Conservation (phyloP, 2,329 filamentous ascomycete genomes). For the Ascomycota sp. region DNA sequence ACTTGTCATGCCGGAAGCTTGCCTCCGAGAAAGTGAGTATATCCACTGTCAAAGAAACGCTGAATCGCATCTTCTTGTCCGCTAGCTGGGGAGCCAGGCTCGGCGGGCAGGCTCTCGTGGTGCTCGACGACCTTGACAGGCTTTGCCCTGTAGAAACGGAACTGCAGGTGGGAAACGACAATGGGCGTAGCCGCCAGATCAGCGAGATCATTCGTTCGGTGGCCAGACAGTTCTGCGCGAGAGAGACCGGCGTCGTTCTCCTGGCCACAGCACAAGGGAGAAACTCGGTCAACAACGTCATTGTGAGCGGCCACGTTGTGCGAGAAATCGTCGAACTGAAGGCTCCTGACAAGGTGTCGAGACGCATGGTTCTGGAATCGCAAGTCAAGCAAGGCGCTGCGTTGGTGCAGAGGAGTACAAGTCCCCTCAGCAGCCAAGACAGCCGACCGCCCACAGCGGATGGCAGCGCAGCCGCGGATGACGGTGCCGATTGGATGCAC, state of each 20-base stretch:
- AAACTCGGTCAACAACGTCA: constrained; percentile 71
- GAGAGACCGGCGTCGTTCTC: constrained; percentile 61
- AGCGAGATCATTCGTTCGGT: constrained; percentile 73
- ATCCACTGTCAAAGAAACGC: constrained; percentile 71
- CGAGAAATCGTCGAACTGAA: constrained; percentile 77
- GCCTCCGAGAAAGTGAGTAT: constrained; percentile 81
- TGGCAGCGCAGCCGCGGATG: constrained; percentile 27
- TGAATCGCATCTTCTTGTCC: constrained; percentile 64
- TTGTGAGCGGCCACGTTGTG: constrained; percentile 79
- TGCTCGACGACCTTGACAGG: constrained; percentile 83
- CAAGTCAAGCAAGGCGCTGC: constrained; percentile 38
- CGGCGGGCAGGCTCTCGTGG: constrained; percentile 61
- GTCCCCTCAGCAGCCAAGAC: constrained; percentile 17
- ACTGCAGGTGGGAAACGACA: constrained; percentile 79
- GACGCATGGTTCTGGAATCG: constrained; percentile 62
- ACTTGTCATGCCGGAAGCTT: constrained; percentile 68
- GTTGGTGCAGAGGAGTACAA: constrained; percentile 14
- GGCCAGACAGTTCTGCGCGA: constrained; percentile 61
- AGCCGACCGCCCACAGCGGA: constrained; percentile 36
- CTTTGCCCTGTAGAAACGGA: constrained; percentile 87
- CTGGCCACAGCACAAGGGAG: constrained; percentile 84
- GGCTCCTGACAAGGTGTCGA: constrained; percentile 77
- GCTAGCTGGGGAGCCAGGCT: constrained; percentile 80
- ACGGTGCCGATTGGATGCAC: constrained; percentile 51
- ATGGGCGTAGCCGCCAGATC: constrained; percentile 74